Evolutionary conservation across 163 green algal genomes (phyloP).

Genomic region (Scenedesmus sp.): DNA sequence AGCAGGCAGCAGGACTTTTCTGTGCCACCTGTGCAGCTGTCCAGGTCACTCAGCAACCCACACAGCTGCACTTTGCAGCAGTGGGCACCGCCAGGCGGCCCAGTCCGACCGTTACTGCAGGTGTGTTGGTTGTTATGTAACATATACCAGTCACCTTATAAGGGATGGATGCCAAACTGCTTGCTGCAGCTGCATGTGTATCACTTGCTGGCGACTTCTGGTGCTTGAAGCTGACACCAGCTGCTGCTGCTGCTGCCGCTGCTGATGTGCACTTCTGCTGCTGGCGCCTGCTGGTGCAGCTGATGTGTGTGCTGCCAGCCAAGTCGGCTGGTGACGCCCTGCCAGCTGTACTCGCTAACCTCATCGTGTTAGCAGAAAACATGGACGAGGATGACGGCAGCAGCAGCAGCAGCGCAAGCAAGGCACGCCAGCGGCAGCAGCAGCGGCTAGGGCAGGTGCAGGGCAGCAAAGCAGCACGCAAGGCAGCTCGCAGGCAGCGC

Average conservation of each 20-base stretch:
- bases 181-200: neutral
- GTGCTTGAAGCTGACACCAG: neutral
- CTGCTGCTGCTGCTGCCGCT: constrained; percentile 11
- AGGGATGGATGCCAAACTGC: neutral
- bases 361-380: constrained; percentile 56
- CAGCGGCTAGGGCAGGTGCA: neutral
- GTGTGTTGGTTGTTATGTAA: neutral
- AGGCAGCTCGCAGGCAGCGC: neutral
- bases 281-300: constrained; percentile 65
- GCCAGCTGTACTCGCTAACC: constrained; percentile 48
- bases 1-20: neutral
- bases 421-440: neutral
- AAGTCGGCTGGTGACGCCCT: constrained; percentile 53
- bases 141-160: too few relatives aligned
- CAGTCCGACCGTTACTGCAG: constrained; percentile 59
- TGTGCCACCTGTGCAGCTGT: constrained; percentile 20
- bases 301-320: constrained; percentile 73
- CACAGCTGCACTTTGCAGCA: constrained; percentile 41
- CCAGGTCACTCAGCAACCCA: constrained; percentile 46
- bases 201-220: neutral
- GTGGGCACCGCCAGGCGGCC: constrained; percentile 54
- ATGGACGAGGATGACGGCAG: constrained; percentile 36
- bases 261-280: neutral
- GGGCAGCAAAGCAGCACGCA: constrained; percentile 1
- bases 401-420: neutral